phyloP scores from a whole-genome alignment of 306 rosid genomes.

The Quercus parvula region DNA sequence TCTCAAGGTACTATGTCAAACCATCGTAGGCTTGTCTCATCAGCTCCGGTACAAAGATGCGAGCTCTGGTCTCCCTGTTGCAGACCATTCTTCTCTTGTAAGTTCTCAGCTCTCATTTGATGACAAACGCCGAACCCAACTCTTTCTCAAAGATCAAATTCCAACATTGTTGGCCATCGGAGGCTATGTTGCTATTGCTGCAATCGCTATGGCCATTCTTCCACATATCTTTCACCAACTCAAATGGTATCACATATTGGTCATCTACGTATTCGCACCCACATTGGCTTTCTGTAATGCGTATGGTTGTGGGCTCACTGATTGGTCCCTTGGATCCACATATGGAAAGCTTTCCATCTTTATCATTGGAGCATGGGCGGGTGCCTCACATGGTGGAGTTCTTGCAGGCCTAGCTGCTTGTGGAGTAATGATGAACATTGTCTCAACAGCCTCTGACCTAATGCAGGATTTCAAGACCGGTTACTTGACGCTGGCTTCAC shows the following conservation, averaged over 20 bases:
- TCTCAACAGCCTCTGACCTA: conserved; percentile 8
- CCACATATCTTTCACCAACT: conserved; percentile 8
- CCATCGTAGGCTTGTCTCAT: background rate
- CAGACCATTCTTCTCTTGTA: background rate
- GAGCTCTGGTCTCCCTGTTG: background rate
- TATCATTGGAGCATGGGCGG: conserved; percentile 13
- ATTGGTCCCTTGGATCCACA: conserved; percentile 10
- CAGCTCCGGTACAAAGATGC: background rate
- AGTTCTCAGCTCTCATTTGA: background rate
- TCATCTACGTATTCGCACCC: conserved; percentile 3
- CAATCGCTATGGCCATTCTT: background rate
- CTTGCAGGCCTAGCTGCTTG: conserved; percentile 17
- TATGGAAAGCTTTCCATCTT: conserved; percentile 15
- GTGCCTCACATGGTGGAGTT: conserved; percentile 2
- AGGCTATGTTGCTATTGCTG: conserved; percentile 9
- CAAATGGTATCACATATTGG: conserved; percentile 16
- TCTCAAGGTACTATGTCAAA: background rate
- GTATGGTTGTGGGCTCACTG: conserved; percentile 13
- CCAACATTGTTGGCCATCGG: conserved; percentile 7
- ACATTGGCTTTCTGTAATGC: conserved; percentile 10
- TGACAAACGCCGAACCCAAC: conserved; percentile 1
- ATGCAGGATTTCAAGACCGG: conserved; percentile 20
- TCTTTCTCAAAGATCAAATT: conserved; percentile 12
- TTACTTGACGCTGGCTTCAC: conserved; percentile 15
- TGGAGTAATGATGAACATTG: conserved; percentile 20